Evolutionary conservation across 768 basidiomycete genomes (phyloP), one percentile per base, ranked within the genome.

Genomic region (Boletus subparvulus): DNA sequence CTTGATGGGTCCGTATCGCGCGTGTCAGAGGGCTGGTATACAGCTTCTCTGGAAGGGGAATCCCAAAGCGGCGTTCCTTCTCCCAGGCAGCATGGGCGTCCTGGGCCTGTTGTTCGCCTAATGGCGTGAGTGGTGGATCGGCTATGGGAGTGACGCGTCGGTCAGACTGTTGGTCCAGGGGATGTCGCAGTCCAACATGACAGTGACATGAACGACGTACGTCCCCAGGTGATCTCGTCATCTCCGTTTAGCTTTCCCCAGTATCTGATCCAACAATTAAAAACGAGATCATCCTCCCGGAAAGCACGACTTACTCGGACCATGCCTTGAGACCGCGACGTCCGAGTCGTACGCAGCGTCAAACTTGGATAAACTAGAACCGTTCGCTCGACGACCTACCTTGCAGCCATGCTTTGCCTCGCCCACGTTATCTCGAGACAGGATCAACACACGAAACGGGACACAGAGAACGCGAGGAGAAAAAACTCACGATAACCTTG

Each of bases 221-320:
- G 89, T 28, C 90, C 90, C 90, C 90, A 92, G 2, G 71, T 72
- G 5, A 89, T 70, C 50, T 87, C 80, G 13, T 75, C 85, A 59
- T 92, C 86, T 0, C 84, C 85, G 47, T 87, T 71, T 10, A 84
- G 65, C 62, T 79, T 84, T 3, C 85, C 78, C 83, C 83, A 90
- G 61, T 85, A 67, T 12, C 88, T 88, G 52, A 16, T 49, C 21
- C 16, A 26, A 47, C 5, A 2, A 37, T 55, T 21, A 48, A 44
- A 28, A 17, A 7, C 43, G 12, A 30, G 12, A 7, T 28, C n/a
- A n/a, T 17, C 19, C 30, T 6, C 26, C 11, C 17, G 0, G 14
- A 51, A 32, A 42, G 24, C 16, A n/a, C 41, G 5, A 74, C 78
- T 59, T 55, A 87, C 88, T 78, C 75, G 59, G 80, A 75, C 89